Evolutionary conservation across 331 rosid species (phyloP).

Genomic region (Quercus phellos): DNA sequence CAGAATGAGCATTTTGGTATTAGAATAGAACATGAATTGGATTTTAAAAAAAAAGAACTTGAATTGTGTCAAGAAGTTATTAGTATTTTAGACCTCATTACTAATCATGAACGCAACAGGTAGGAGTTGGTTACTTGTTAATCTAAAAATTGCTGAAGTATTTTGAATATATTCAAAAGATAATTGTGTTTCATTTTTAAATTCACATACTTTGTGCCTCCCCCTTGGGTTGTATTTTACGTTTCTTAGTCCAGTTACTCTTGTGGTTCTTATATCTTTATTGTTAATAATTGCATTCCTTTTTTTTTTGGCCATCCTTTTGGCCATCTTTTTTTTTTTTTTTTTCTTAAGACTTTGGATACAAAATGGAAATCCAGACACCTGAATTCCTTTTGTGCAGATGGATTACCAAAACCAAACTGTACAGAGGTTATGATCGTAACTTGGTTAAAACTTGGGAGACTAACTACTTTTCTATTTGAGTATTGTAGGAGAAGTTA

Average conservation of each 20-base stretch:
- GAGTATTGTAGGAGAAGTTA: constrained; percentile 59
- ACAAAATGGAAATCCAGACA: background rate
- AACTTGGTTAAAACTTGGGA: background rate
- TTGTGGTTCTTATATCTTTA: background rate
- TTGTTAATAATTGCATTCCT: background rate
- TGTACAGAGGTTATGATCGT: background rate
- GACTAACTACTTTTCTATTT: constrained; percentile 10
- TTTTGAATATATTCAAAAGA: background rate
- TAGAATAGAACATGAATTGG: background rate
- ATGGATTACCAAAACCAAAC: background rate
- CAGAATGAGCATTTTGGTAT: background rate
- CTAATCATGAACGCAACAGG: background rate
- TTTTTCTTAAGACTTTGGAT: background rate
- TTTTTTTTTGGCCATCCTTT: too few species aligned
- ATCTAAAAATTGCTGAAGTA: background rate
- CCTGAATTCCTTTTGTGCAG: background rate
- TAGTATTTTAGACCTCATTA: constrained; percentile 45
- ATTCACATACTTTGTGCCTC: background rate
- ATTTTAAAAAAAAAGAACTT: too few species aligned
- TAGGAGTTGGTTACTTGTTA: background rate
- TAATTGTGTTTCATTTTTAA: background rate
- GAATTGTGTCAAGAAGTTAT: too few species aligned
- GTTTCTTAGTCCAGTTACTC: background rate
- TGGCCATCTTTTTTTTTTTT: background rate
- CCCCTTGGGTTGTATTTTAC: constrained; percentile 18